Evolutionary conservation across 768 basidiomycete genomes (phyloP), one percentile per base, ranked within the genome.

Genomic region (Xerocomellus amylosporus): DNA sequence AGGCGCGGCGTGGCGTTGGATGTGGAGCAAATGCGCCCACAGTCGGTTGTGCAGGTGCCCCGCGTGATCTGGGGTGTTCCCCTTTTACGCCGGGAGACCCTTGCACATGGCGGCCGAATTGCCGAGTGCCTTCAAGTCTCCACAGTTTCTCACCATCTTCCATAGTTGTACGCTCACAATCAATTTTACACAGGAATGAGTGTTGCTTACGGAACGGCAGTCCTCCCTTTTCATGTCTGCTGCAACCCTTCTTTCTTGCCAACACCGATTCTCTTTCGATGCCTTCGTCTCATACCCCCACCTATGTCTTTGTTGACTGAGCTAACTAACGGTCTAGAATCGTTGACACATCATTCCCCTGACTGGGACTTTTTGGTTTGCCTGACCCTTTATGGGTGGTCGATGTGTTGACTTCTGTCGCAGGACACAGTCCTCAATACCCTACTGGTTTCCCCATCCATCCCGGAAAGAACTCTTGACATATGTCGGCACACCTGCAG

Each of bases 101-200:
- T 24, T 55, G 22, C 53, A 49, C 56, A 60, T 60, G 56, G 55
- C 47, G 46, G 69, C 69, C 69, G 69, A 72, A 49, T 70, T 70
- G 69, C 69, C 69, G 69, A 71, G 39, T 48, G 38, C 59, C 60
- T 58, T 53, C 42, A 24, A 24, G 52, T 70, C 64, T 70, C 69
- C 69, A 71, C 69, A 72, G 17, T 72, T 66, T 72, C 70, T 60
- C 70, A 70, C 69, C 57, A 26, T 55, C 51, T 58, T 54, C 62
- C 46, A 60, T 62, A 69, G 54, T 60, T 62, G 57, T 68, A 53
- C 24, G 42, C 65, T 63, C 59, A 58, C 59, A 45, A 70, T 68
- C 60, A 65, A 60, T 72, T 60, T 66, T 62, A 60, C 59, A 70
- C 66, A 60, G 64, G 66, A 66, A 68, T 61, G 63, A 55, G 65